phyloP scores from a whole-genome alignment of 2,329 filamentous ascomycete genomes.

The Sporothrix humicola region DNA sequence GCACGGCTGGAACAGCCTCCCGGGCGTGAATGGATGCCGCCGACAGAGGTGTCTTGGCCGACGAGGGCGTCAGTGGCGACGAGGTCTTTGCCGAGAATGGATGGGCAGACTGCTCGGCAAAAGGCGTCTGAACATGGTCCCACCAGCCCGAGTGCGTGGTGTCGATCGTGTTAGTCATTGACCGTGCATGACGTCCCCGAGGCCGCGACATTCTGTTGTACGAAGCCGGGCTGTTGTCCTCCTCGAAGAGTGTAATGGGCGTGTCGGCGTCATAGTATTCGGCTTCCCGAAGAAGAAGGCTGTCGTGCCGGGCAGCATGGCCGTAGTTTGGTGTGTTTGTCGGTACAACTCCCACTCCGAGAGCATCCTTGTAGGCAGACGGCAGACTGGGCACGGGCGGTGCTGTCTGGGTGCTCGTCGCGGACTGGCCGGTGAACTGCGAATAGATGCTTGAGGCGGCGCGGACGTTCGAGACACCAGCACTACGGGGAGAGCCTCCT shows the following conservation, averaged over 20 bases:
- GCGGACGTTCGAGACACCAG: conserved; percentile 43
- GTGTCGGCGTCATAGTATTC: conserved; percentile 59
- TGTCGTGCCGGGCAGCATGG: not conserved
- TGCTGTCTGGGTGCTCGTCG: conserved; percentile 40
- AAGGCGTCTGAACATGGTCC: conserved; percentile 77
- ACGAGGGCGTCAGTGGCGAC: conserved; percentile 35
- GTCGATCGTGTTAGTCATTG: conserved; percentile 54
- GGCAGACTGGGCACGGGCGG: conserved; percentile 68
- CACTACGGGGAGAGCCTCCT: conserved; percentile 50
- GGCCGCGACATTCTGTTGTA: conserved; percentile 48
- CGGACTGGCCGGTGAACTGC: conserved; percentile 50
- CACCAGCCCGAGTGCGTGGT: conserved; percentile 72
- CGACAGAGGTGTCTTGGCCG: conserved; percentile 27
- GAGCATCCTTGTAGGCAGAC: conserved; percentile 43
- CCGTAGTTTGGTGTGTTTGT: not conserved
- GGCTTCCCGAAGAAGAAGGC: conserved; percentile 48
- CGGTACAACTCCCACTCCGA: not conserved
- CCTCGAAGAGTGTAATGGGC: conserved; percentile 72
- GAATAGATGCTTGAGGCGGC: conserved; percentile 67
- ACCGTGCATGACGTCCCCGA: conserved; percentile 45
- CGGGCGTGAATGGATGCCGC: not conserved
- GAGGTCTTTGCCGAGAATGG: conserved; percentile 50
- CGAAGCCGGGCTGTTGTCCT: conserved; percentile 60
- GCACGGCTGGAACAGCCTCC: conserved; percentile 20
- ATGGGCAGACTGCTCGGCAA: conserved; percentile 54